A percentile compares a stretch with the other conserved stretches of the same genome.
phyloP scores from a whole-genome alignment of 2,329 filamentous ascomycete species.

The Ophiostoma quercus region DNA sequence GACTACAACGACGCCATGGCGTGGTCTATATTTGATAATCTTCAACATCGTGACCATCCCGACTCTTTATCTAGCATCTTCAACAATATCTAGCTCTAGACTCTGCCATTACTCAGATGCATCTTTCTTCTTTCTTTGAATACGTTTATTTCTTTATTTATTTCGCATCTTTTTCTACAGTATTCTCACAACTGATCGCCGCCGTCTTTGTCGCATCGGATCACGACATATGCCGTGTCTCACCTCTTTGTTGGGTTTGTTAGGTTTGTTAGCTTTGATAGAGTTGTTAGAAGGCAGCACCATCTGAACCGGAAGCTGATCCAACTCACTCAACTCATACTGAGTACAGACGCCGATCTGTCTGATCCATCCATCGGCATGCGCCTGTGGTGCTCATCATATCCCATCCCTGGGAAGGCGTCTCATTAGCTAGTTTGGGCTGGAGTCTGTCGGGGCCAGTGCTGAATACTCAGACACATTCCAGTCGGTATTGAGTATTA shows the following conservation, averaged over 20 bases:
- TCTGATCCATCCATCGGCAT: constrained; percentile 3
- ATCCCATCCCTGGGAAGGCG: constrained; percentile 6
- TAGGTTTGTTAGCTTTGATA: too few species aligned
- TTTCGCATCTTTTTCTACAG: too few species aligned
- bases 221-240: constrained; percentile 6
- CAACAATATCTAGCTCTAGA: background rate
- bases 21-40: background rate
- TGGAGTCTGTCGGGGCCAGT: background rate
- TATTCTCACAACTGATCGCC: background rate
- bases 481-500: background rate
- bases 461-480: constrained; percentile 2
- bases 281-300: background rate
- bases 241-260: background rate
- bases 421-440: background rate
- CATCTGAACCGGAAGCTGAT: constrained; percentile 3
- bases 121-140: background rate
- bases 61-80: background rate
- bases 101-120: background rate
- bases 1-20: constrained; percentile 1
- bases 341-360: background rate
- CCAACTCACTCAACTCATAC: background rate
- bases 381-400: constrained; percentile 8
- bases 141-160: too few species aligned
- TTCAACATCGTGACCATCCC: background rate
- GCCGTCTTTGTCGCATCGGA: constrained; percentile 4